These are phyloP conservation scores for Dalbergia cultrata DNA, from an alignment of 306 rosid species.

Conservation along the genomic window DNA sequence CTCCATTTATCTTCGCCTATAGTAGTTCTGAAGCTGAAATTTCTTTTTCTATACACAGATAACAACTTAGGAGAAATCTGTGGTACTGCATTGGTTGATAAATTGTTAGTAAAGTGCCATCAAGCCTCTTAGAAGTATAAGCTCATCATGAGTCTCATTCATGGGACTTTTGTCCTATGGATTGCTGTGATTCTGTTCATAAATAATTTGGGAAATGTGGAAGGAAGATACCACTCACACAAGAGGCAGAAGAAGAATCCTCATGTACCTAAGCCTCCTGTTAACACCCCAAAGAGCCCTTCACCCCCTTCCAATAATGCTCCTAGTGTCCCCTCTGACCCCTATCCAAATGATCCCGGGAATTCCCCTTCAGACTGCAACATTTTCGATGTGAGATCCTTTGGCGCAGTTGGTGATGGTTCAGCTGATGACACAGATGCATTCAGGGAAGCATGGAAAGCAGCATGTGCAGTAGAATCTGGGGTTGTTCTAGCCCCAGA, in stretches of 20 bases:
- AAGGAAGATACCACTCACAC: slow-evolving; percentile 83
- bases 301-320: slow-evolving; percentile 52
- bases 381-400: slow-evolving; percentile 76
- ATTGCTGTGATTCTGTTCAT: slow-evolving; percentile 40
- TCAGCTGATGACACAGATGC: slow-evolving; percentile 83
- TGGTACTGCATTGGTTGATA: slow-evolving; percentile 43
- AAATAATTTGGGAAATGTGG: slow-evolving; percentile 58
- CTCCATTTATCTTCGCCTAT: slow-evolving; percentile 18
- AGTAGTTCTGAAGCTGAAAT: slow-evolving; percentile 33
- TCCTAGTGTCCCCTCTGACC: slow-evolving; percentile 75
- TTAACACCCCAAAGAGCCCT: slow-evolving; percentile 39
- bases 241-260: slow-evolving; percentile 54
- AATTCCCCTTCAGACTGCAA: slow-evolving; percentile 50
- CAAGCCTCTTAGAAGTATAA: neutral
- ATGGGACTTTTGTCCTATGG: slow-evolving; percentile 46
- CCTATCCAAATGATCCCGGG: slow-evolving; percentile 69
- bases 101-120: slow-evolving; percentile 37
- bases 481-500: slow-evolving; percentile 79
- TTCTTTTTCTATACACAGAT: slow-evolving; percentile 44
- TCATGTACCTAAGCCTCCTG: slow-evolving; percentile 44
- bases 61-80: slow-evolving; percentile 32
- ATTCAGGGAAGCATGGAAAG: slow-evolving; percentile 88
- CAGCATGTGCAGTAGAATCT: slow-evolving; percentile 83
- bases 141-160: slow-evolving; percentile 54
- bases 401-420: slow-evolving; percentile 93